phyloP scores from a whole-genome alignment of 2,329 filamentous ascomycete genomes.

The Cercospora canescens region DNA sequence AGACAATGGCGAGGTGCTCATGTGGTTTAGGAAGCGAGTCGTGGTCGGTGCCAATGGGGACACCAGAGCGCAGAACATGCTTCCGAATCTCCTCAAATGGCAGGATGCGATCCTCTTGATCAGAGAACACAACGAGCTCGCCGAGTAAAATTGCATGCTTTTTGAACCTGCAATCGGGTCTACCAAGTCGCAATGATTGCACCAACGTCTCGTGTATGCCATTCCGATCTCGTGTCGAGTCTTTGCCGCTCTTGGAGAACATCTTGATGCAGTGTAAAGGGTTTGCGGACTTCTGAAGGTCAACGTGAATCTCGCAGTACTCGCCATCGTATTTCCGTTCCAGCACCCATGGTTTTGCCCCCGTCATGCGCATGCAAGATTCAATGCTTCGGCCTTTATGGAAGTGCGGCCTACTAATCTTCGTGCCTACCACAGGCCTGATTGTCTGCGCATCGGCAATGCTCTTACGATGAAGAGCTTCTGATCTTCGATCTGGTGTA shows the following conservation, averaged over 20 bases:
- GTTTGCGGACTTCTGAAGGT: constrained; percentile 54
- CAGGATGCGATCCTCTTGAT: constrained; percentile 63
- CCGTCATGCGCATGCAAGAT: constrained; percentile 68
- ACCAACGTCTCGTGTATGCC: constrained; percentile 64
- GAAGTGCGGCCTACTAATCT: constrained; percentile 48
- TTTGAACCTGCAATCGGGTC: constrained; percentile 58
- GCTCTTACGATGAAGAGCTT: constrained; percentile 32
- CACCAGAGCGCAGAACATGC: constrained; percentile 72
- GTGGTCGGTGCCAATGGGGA: constrained; percentile 63
- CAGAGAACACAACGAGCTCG: constrained; percentile 77
- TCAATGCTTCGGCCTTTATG: constrained; percentile 59
- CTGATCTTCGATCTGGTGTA: constrained; percentile 36
- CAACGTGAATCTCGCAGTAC: constrained; percentile 85
- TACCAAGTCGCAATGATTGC: constrained; percentile 64
- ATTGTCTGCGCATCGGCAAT: constrained; percentile 35
- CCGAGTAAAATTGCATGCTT: constrained; percentile 76
- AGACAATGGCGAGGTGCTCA: constrained; percentile 62
- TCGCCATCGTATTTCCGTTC: constrained; percentile 84
- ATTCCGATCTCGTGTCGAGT: constrained; percentile 72
- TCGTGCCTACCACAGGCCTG: constrained; percentile 43
- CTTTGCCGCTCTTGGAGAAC: constrained; percentile 90
- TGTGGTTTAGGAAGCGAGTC: constrained; percentile 63
- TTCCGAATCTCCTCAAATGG: constrained; percentile 82
- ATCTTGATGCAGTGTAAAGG: constrained; percentile 64
- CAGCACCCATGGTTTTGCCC: constrained; percentile 64